A percentile compares a stretch with the other conserved stretches of the same genome.
phyloP scores from a whole-genome alignment of 176 grass and related monocot species.

The Carex pumila region DNA sequence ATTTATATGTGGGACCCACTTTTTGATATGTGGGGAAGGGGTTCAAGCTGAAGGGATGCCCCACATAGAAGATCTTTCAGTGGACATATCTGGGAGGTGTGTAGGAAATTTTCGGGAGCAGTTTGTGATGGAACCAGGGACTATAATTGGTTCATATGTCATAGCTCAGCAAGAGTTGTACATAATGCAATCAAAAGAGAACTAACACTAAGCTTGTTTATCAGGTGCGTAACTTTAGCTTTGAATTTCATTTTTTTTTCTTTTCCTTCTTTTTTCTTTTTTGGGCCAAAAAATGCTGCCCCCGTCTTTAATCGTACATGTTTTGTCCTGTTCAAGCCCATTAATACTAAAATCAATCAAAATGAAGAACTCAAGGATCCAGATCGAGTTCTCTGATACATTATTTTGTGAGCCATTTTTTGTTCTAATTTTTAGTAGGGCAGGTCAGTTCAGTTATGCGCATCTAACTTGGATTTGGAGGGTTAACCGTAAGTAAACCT shows the following conservation, averaged over 20 bases:
- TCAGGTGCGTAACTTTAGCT: background rate
- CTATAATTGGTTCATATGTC: slow-evolving; percentile 51
- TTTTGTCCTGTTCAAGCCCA: background rate
- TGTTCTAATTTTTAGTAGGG: background rate
- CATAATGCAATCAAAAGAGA: slow-evolving; percentile 43
- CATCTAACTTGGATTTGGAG: background rate
- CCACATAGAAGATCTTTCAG: slow-evolving; percentile 45
- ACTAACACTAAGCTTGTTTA: background rate
- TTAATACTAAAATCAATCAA: background rate
- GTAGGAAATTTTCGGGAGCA: slow-evolving; percentile 77
- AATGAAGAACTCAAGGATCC: background rate
- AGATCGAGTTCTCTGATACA: background rate
- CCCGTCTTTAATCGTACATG: background rate
- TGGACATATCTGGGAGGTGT: slow-evolving; percentile 53
- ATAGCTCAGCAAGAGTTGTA: slow-evolving; percentile 77
- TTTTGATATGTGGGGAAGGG: slow-evolving; percentile 73
- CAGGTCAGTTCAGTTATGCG: background rate
- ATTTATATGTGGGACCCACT: slow-evolving; percentile 69
- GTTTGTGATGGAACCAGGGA: slow-evolving; percentile 64
- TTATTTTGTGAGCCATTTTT: background rate
- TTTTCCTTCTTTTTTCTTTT: background rate
- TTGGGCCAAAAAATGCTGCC: background rate
- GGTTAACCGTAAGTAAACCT: background rate
- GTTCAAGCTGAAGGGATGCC: slow-evolving; percentile 89
- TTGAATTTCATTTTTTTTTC: no score